Conservation (phyloP, 306 rosid genomes). For the Cicer chorassanicum region DNA sequence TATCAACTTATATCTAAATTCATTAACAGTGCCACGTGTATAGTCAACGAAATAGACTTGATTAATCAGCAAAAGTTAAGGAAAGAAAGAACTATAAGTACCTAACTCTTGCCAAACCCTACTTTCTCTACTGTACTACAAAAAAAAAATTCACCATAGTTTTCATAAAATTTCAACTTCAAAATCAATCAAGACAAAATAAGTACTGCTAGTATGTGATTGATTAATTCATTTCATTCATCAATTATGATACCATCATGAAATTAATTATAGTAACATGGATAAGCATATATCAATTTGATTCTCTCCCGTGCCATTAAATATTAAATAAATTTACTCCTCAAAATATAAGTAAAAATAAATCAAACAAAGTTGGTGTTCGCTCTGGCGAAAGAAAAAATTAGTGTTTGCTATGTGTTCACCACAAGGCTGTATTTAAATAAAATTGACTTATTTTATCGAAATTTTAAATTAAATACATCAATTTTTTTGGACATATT, state of each 20-base stretch:
- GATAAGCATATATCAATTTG: slow-evolving; percentile 9
- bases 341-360: too few relatives aligned
- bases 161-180: slow-evolving; percentile 24
- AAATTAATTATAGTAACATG: slow-evolving; percentile 21
- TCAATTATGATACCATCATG: slow-evolving; percentile 2
- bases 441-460: too few relatives aligned
- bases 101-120: slow-evolving; percentile 58
- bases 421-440: too few relatives aligned
- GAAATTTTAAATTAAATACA: too few relatives aligned
- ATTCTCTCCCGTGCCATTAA: slow-evolving; percentile 30
- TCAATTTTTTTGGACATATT: too few relatives aligned
- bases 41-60: slow-evolving; percentile 44
- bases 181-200: background rate
- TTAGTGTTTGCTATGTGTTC: too few relatives aligned
- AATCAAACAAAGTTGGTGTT: too few relatives aligned
- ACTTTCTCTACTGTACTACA: slow-evolving; percentile 34
- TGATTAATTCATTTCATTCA: slow-evolving; percentile 12
- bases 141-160: background rate
- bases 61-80: slow-evolving; percentile 8
- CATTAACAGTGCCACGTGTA: background rate
- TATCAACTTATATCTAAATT: slow-evolving; percentile 16
- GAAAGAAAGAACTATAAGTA: background rate
- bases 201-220: too few relatives aligned
- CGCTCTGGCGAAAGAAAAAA: too few relatives aligned
- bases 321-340: background rate